A percentile compares a stretch with the other conserved stretches of the same genome.
Evolutionary conservation across 768 basidiomycete genomes (phyloP).

Genomic region (Neoboletus brunneissimus): DNA sequence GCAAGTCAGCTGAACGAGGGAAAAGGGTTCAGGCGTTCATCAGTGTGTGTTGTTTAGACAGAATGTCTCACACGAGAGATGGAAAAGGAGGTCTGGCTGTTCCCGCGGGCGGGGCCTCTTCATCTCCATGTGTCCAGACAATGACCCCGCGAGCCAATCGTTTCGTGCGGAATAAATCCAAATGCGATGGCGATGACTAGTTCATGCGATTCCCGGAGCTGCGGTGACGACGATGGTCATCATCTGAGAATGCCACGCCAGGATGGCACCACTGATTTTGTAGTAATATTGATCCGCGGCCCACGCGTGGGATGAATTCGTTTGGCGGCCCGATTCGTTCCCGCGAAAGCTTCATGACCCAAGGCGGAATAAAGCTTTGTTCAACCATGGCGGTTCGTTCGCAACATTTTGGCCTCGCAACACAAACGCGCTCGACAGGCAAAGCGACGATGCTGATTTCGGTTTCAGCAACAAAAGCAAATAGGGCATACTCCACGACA

Average conservation of each 20-base stretch:
- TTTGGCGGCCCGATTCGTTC: constrained; percentile 16
- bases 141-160: not conserved
- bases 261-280: not conserved
- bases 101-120: not conserved
- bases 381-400: not conserved
- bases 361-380: not conserved
- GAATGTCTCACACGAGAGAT: constrained; percentile 11
- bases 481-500: not conserved
- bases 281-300: not conserved
- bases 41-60: not conserved
- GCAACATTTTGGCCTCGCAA: not conserved
- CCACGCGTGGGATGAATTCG: not conserved
- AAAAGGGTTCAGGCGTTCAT: not conserved
- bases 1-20: constrained; percentile 1
- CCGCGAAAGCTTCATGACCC: constrained; percentile 14
- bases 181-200: not conserved
- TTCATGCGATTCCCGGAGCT: not conserved
- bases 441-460: constrained; percentile 4
- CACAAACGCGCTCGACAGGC: not conserved
- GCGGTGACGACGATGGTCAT: not conserved
- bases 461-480: not conserved
- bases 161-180: not conserved
- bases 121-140: not conserved
- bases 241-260: not conserved
- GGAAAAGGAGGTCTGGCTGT: not conserved